Evolutionary conservation across 1,284 basidiomycete genomes (phyloP).

Genomic region (Rhodotorula mucilaginosa): DNA sequence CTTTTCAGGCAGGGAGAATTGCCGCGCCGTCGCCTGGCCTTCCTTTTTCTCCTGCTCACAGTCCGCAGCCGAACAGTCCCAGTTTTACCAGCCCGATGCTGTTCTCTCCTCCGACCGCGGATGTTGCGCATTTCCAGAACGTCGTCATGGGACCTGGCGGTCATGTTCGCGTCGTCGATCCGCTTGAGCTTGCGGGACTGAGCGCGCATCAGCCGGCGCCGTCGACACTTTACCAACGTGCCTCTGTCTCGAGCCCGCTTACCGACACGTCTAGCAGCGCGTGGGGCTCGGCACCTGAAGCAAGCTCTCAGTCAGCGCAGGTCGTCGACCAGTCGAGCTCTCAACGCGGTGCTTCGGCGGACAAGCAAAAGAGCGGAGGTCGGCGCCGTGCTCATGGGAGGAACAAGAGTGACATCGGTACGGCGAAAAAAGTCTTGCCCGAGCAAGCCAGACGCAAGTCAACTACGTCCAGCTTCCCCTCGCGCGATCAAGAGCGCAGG

Average conservation of each 20-base stretch:
- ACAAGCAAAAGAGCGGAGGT: not conserved
- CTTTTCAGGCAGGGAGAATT: not conserved
- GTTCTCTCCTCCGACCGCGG: not conserved
- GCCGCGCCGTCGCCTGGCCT: not conserved
- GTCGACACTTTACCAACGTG: not conserved
- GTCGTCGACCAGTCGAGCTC: too few species aligned
- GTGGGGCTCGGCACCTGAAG: too few species aligned
- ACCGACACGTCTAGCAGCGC: too few species aligned
- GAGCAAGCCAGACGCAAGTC: not conserved
- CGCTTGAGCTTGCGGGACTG: not conserved
- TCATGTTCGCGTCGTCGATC: not conserved
- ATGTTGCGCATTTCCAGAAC: not conserved
- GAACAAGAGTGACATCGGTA: not conserved
- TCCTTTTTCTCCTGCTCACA: not conserved
- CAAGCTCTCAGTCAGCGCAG: too few species aligned
- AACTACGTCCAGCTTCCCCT: not conserved
- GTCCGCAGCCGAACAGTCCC: not conserved
- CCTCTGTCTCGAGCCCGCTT: not conserved
- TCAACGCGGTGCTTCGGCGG: not conserved
- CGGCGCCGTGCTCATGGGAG: not conserved
- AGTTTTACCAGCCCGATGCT: not conserved
- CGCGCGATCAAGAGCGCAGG: not conserved
- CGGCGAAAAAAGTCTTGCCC: not conserved
- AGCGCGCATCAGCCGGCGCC: not conserved
- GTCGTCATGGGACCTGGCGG: not conserved